phyloP scores from a whole-genome alignment of 768 basidiomycete genomes.

The Vishniacozyma victoriae region DNA sequence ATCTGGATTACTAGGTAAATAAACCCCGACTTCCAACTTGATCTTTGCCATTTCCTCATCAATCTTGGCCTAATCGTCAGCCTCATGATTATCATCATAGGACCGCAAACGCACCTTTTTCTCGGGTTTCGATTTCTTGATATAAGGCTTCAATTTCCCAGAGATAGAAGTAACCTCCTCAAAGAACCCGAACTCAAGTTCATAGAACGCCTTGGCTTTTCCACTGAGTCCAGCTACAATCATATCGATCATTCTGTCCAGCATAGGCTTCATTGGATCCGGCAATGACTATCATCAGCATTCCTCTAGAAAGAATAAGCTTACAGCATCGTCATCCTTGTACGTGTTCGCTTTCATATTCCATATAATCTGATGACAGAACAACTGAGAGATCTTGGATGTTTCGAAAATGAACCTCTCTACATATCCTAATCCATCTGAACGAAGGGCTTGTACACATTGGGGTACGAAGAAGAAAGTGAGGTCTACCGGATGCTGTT shows the following conservation, averaged over 20 bases:
- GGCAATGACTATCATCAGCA: slow-evolving; percentile 47
- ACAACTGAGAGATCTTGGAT: slow-evolving; percentile 90
- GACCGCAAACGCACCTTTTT: slow-evolving; percentile 66
- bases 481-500: slow-evolving; percentile 86
- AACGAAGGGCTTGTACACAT: slow-evolving; percentile 89
- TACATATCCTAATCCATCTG: slow-evolving; percentile 86
- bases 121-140: slow-evolving; percentile 89
- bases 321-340: slow-evolving; percentile 80
- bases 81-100: neutral
- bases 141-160: slow-evolving; percentile 90
- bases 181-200: slow-evolving; percentile 93
- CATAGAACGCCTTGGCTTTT: slow-evolving; percentile 79
- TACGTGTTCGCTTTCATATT: slow-evolving; percentile 99
- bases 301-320: slow-evolving; percentile 35
- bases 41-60: slow-evolving; percentile 99
- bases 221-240: slow-evolving; percentile 84
- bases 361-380: slow-evolving; percentile 99
- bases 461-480: slow-evolving; percentile 99
- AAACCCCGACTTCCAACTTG: slow-evolving; percentile 85
- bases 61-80: slow-evolving; percentile 74
- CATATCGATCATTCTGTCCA: slow-evolving; percentile 75
- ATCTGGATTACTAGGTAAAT: slow-evolving; percentile 94
- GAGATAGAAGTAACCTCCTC: slow-evolving; percentile 95
- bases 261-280: slow-evolving; percentile 89
- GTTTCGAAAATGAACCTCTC: slow-evolving; percentile 94